Percentiles rank a stretch among this genome's conserved stretches.
These are phyloP conservation scores for Cubamyces lactineus DNA, from an alignment of 768 basidiomycete species.

Conservation along the genomic window DNA sequence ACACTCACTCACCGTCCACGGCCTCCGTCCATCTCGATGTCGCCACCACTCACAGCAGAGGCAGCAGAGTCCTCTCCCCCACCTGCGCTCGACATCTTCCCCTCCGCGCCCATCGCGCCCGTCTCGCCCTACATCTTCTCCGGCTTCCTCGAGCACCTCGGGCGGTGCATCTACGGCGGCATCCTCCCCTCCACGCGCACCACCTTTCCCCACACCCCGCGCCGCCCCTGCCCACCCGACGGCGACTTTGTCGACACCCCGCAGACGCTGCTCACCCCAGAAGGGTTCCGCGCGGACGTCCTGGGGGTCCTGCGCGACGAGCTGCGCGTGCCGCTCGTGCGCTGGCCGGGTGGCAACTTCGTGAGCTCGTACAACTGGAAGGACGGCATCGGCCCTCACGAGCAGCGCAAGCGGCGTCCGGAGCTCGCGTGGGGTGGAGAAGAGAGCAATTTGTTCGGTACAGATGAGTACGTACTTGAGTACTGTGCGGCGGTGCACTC, in stretches of 20 bases:
- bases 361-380: slow-evolving; percentile 34
- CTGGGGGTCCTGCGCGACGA: slow-evolving; percentile 29
- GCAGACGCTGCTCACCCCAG: slow-evolving; percentile 24
- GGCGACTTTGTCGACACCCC: slow-evolving; percentile 27
- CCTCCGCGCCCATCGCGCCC: slow-evolving; percentile 25
- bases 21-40: neutral
- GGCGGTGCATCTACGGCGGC: slow-evolving; percentile 57
- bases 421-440: slow-evolving; percentile 65
- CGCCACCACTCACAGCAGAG: neutral
- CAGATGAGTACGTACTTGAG: slow-evolving; percentile 36
- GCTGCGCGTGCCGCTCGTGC: slow-evolving; percentile 26
- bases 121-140: slow-evolving; percentile 53
- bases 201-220: slow-evolving; percentile 35
- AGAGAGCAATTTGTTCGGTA: slow-evolving; percentile 66
- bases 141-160: slow-evolving; percentile 67
- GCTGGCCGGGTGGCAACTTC: slow-evolving; percentile 32
- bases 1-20: neutral
- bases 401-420: slow-evolving; percentile 52
- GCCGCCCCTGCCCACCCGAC: slow-evolving; percentile 28
- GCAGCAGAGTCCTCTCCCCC: neutral
- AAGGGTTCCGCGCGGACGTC: slow-evolving; percentile 32
- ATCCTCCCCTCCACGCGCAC: slow-evolving; percentile 43
- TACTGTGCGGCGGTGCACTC: neutral
- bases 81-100: slow-evolving; percentile 28
- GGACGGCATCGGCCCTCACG: slow-evolving; percentile 59